These are phyloP conservation scores for Collariella sp. DNA, from an alignment of 495 filamentous ascomycete genomes.

Conservation along the genomic window DNA sequence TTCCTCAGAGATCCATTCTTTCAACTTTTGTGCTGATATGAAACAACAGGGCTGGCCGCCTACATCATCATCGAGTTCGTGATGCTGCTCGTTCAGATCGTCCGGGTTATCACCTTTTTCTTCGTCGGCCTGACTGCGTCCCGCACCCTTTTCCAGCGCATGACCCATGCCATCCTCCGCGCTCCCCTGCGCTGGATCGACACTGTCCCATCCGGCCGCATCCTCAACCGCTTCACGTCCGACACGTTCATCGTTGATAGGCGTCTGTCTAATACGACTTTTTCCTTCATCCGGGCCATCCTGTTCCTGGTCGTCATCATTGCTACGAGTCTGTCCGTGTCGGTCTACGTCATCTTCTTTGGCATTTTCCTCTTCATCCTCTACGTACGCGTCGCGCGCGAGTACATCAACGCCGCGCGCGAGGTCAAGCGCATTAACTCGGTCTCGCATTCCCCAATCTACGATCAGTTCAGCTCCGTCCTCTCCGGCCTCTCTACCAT, in stretches of 20 bases:
- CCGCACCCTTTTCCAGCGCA: constrained; percentile 30
- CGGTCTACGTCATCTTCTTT: constrained; percentile 21
- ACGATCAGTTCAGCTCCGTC: constrained; percentile 52
- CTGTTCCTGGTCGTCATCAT: constrained; percentile 21
- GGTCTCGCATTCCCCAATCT: constrained; percentile 52
- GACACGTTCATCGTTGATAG: constrained; percentile 39
- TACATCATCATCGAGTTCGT: constrained; percentile 24
- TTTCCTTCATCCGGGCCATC: constrained; percentile 9
- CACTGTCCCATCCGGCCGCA: constrained; percentile 40
- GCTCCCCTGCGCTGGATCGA: constrained; percentile 45
- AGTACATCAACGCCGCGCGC: constrained; percentile 52
- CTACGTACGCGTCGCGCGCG: constrained; percentile 26
- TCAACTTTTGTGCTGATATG: neutral
- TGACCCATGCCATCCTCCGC: constrained; percentile 36
- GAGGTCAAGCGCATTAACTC: constrained; percentile 58
- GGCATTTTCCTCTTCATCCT: constrained; percentile 18
- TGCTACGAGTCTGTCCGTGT: constrained; percentile 17
- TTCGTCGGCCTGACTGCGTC: constrained; percentile 31
- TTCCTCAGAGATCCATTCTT: neutral
- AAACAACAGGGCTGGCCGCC: constrained; percentile 14
- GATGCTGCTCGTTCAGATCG: constrained; percentile 23
- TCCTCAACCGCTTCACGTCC: constrained; percentile 44
- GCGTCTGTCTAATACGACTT: constrained; percentile 18
- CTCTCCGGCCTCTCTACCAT: constrained; percentile 57
- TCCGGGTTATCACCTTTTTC: constrained; percentile 22